Evolutionary conservation across 495 filamentous ascomycete species (phyloP), one percentile per base, ranked within the genome.

Genomic region (Penicillium malachiteum): DNA sequence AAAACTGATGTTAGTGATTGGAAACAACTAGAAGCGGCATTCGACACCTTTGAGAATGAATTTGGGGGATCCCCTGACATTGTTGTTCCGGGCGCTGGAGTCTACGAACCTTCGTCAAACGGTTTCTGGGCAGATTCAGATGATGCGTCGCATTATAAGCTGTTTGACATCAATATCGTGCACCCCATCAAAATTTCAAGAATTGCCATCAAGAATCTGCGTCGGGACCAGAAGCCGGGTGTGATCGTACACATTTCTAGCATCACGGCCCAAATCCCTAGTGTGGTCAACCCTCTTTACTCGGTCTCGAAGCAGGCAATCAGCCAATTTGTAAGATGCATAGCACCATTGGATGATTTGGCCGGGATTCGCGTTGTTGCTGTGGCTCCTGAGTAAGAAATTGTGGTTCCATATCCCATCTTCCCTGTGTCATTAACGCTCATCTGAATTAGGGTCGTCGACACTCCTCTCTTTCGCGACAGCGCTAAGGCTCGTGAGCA

Each of bases 401-500:
- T 16, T 5, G 10, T 1, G 1, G 5, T 16, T 17, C 13, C 39
- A 16, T 13, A 17, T 16, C 39, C 14, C 7, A 17, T 18, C 18
- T 18, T 18, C 14, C 8, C 10, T 3, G 39, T 41, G n/a, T 17
- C 18, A 17, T 17, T 41, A 17, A 16, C 16, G 0, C 14, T 8
- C 9, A 7, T 41, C 4, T 41, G 39, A 41, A 26, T 26, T n/a
- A 41, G 39, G 18, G 39, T 41, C 39, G 39, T 41, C 7, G 39
- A 41, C 18, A 41, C 39, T 41, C 39, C 39, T 5, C 18, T 41
- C 14, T 41, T 41, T 17, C 39, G 39, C 39, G 39, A 41, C 18
- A 41, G 39, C 39, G 39, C 13, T n/a, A 41, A 41, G 39, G 39
- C 39, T 41, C 39, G 39, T n/a, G 39, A n/a, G 39, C 39, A 41